Base-by-base conservation (phyloP, 163 green algal genomes). In the Scenedesmus sp. region DNA sequence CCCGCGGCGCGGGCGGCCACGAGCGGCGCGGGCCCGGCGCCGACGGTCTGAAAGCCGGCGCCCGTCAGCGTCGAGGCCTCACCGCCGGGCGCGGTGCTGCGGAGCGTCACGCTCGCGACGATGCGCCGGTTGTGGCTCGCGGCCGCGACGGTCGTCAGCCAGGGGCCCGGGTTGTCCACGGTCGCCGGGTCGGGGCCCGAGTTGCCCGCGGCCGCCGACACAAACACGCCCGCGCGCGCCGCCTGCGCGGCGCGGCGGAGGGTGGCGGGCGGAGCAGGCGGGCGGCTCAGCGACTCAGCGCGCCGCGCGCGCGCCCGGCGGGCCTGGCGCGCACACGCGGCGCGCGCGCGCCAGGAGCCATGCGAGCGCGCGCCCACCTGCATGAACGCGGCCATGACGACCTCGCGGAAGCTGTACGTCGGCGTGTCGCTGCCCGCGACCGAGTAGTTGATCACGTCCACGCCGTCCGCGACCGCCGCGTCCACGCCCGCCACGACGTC, bases 361-460 rank as follows among this genome's bases (percentile, higher is more conserved):
- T 22, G 26, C 1, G 26, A 10, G 50, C 13, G 14, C 24, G 10
- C 6, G 24, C 5, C 26, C 50, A 58, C n/a, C n/a, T n/a, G n/a
- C n/a, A n/a, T n/a, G n/a, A n/a, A n/a, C n/a, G n/a, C n/a, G n/a
- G n/a, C n/a, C n/a, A n/a, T n/a, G n/a, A n/a, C n/a, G n/a, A n/a
- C n/a, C n/a, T n/a, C n/a, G n/a, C n/a, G n/a, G n/a, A n/a, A n/a
- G n/a, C n/a, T n/a, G n/a, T n/a, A n/a, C n/a, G n/a, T n/a, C n/a
- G n/a, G n/a, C n/a, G n/a, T n/a, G n/a, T n/a, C n/a, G n/a, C n/a
- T n/a, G n/a, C n/a, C n/a, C n/a, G n/a, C n/a, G n/a, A n/a, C n/a
- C n/a, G n/a, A 58, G 50, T 58, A 66, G 31, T 66, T 66, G 29
- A 70, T 51, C 4, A 70, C 62, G 15, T 70, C 62, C 0, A 70